Base-by-base conservation (phyloP, 2,329 filamentous ascomycete genomes). In the Claviceps arundinis region DNA sequence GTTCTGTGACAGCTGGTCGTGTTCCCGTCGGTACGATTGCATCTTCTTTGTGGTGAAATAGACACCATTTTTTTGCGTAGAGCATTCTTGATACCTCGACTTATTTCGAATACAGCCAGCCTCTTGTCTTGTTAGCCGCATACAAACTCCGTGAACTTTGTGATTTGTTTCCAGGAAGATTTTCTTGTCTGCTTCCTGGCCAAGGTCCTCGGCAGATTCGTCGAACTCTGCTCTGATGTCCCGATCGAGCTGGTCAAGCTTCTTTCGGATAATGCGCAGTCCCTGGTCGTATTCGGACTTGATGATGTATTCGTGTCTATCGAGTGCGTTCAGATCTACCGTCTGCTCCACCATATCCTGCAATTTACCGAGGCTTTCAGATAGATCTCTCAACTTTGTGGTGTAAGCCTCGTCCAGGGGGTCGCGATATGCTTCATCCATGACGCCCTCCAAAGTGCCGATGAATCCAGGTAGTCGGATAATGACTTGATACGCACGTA, bases 341-440 rank as follows among this genome's bases (percentile, higher is more conserved):
- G 94, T 98, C 1, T 93, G 95, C 71, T 98, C 93, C 0, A 98
- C 93, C 89, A 98, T 96, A 65, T 98, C 93, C 62, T 91, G 87
- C 11, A 98, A 74, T 64, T 89, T 95, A 26, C 79, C 83, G 49
- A 98, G 76, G 61, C 83, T 87, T 61, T 89, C 82, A 5, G 84
- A 86, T 55, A 88, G 80, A 55, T 86, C 80, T 48, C 79, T 80
- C 41, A 98, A 73, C 64, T 94, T 94, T 26, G 79, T 78, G 0
- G 90, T 96, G 65, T 98, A 98, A 24, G 89, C 84, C 6, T 78
- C 78, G 57, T 97, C 90, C 0, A 98, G 75, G 0, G 89, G 86
- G 55, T 89, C 85, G 55, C 87, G 87, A 66, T 97, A 96, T 45
- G 85, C 75, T 65, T 97, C 93, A 62, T 98, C 94, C 84, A 97